Conservation (phyloP, 495 filamentous ascomycete species). For the Podospora didyma region DNA sequence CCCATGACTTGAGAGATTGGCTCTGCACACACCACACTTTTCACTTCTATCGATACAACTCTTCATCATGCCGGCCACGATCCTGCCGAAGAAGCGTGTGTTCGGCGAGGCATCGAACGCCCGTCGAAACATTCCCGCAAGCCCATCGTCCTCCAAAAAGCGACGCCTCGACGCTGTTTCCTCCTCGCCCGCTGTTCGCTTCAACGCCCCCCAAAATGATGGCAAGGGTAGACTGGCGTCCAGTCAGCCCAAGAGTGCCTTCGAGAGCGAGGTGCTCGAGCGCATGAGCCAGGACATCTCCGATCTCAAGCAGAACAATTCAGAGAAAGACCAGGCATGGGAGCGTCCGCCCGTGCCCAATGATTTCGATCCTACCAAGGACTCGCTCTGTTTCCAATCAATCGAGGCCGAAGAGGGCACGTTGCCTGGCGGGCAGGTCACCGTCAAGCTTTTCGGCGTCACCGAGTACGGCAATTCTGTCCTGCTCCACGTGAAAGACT, state of each 20-base stretch:
- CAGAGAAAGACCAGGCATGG: conserved; percentile 95
- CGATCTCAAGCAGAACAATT: conserved; percentile 75
- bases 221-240: conserved; percentile 63
- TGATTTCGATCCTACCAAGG: conserved; percentile 61
- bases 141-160: conserved; percentile 57
- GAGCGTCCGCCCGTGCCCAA: conserved; percentile 67
- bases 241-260: conserved; percentile 83
- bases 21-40: not conserved
- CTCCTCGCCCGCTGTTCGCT: conserved; percentile 42
- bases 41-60: not conserved
- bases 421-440: conserved; percentile 63
- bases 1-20: conserved; percentile 7
- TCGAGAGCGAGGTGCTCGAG: conserved; percentile 91
- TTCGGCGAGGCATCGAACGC: conserved; percentile 47
- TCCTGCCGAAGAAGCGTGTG: conserved; percentile 51
- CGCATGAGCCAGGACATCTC: conserved; percentile 90
- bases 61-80: conserved; percentile 19
- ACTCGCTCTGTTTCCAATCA: conserved; percentile 84
- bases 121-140: conserved; percentile 40
- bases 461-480: conserved; percentile 94
- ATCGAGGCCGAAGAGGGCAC: conserved; percentile 93
- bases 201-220: conserved; percentile 56
- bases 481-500: conserved; percentile 89
- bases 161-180: conserved; percentile 61
- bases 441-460: conserved; percentile 91